Conservation (phyloP, 345 rosid species). For the Hibiscus mutabilis region DNA sequence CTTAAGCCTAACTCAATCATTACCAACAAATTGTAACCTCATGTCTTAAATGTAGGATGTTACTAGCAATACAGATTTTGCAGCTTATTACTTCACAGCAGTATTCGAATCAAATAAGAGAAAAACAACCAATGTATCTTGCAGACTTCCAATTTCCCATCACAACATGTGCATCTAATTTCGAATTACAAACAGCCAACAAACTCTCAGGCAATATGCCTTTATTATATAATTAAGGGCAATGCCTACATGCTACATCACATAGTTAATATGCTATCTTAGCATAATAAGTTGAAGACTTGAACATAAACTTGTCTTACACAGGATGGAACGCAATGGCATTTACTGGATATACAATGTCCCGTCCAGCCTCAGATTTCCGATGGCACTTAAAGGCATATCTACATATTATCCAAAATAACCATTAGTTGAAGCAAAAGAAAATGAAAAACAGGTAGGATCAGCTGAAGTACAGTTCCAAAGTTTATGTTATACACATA, state of each 20-base stretch:
- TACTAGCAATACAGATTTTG: not conserved
- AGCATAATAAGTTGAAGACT: not conserved
- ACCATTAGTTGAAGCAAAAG: conserved; percentile 2
- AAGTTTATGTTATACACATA: not conserved
- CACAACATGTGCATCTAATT: not conserved
- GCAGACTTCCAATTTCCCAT: not conserved
- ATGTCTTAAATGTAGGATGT: not conserved
- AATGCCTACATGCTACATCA: not conserved
- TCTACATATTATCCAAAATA: conserved; percentile 32
- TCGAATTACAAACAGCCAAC: not conserved
- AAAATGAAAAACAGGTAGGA: not conserved
- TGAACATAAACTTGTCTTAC: conserved; percentile 41
- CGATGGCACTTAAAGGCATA: conserved; percentile 99
- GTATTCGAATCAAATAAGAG: not conserved
- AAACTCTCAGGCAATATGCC: not conserved
- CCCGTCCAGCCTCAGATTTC: conserved; percentile 94
- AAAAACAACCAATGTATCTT: not conserved
- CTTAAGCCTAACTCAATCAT: not conserved
- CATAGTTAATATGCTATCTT: not conserved
- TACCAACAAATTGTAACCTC: not conserved
- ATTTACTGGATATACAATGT: conserved; percentile 91
- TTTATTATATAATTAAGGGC: not conserved
- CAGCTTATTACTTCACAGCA: not conserved
- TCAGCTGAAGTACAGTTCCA: not conserved
- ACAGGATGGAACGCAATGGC: conserved; percentile 96